Evolutionary conservation across 495 filamentous ascomycete species (phyloP), one percentile per base, ranked within the genome.

Genomic region (Acidomyces sp.): DNA sequence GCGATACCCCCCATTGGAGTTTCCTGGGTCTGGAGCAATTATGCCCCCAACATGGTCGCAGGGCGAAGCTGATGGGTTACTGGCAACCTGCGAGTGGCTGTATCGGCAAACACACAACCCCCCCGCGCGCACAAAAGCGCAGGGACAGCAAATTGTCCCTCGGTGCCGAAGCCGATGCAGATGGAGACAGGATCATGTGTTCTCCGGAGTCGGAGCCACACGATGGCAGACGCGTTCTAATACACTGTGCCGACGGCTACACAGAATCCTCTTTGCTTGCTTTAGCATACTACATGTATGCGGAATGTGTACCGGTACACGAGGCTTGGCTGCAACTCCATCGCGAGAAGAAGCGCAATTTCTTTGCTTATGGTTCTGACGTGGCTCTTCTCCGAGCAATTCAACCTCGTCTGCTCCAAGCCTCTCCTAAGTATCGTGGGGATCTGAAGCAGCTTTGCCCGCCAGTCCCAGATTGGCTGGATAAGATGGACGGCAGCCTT

Each of bases 241-340:
- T 97, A 24, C 85, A 95, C 57, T 95, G 90, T 57, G 75, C 78
- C 1, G 90, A 97, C 62, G 90, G 90, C 18, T 97, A 97, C 57
- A 97, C 90, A 6, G 90, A 97, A 55, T 87, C 80, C 6, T 83
- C 88, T 1, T 62, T 96, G 37, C 67, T 97, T 3, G 85, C 69
- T 9, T 70, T 96, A 24, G 82, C 88, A 16, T 97, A 95, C 59
- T 80, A 76, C 58, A 93, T 88, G 71, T 96, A 82, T 56, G 76
- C 82, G 21, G 80, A 92, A 40, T 82, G 82, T 4, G 65, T 80
- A 6, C 76, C 88, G 0, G 73, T 82, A 0, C 78, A 85, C 22
- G 72, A 80, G 11, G 88, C 90, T 13, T 95, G 87, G 87, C 66
- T 95, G 12, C 67, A 74, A 42, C 64, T 97, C 27, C 90, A 97